Percentiles rank a stretch among this genome's conserved stretches.
Evolutionary conservation across 2,329 filamentous ascomycete genomes (phyloP).

Genomic region (Fusarium metavorans): DNA sequence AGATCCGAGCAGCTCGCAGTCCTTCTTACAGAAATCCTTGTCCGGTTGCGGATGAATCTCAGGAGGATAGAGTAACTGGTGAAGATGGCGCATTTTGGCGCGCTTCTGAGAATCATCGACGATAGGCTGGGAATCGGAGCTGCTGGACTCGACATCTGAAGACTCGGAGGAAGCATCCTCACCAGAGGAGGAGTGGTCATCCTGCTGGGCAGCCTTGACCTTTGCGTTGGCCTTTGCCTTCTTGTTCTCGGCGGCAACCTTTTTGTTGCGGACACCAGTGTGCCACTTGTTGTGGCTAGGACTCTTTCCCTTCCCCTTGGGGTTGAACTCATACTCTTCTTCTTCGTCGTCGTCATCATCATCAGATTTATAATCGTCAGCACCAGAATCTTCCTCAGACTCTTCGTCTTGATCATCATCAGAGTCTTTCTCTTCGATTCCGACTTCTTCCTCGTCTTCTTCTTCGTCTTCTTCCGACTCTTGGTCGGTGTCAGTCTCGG

Average conservation of each 20-base stretch:
- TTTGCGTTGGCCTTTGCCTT: constrained; percentile 25
- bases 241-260: constrained; percentile 38
- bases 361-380: neutral
- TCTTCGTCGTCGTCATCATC: neutral
- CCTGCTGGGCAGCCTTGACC: constrained; percentile 16
- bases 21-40: constrained; percentile 43
- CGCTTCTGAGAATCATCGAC: constrained; percentile 34
- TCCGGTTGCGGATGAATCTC: constrained; percentile 37
- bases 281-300: constrained; percentile 28
- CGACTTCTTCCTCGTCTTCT: neutral
- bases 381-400: neutral
- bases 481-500: constrained; percentile 4
- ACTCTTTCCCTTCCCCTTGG: constrained; percentile 9
- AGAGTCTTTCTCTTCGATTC: neutral
- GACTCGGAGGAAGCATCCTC: constrained; percentile 45
- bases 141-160: constrained; percentile 14
- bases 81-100: constrained; percentile 48
- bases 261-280: constrained; percentile 34
- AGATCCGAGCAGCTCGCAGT: constrained; percentile 52
- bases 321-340: neutral
- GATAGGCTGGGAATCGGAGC: constrained; percentile 26
- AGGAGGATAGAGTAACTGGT: constrained; percentile 47
- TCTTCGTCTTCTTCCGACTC: neutral
- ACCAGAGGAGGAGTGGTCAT: constrained; percentile 36
- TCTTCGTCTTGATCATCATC: neutral